phyloP scores from a whole-genome alignment of 768 basidiomycete genomes.

The Galerina marginata region DNA sequence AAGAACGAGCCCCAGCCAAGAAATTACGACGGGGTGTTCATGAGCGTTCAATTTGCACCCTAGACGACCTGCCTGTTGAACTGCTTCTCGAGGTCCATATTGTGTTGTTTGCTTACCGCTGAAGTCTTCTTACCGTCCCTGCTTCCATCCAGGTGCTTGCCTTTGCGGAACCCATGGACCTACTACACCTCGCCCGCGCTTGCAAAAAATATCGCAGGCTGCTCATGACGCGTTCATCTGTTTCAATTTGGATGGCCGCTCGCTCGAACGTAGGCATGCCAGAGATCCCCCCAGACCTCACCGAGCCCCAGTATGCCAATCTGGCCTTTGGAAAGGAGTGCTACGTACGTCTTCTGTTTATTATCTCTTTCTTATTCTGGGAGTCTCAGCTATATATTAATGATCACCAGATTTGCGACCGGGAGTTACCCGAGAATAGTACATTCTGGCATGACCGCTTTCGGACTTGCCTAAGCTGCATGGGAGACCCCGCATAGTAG shows the following conservation, averaged over 20 bases:
- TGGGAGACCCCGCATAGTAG: too few species aligned
- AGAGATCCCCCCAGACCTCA: conserved; percentile 34
- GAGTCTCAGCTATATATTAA: background rate
- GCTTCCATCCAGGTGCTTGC: conserved; percentile 33
- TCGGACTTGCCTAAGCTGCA: too few species aligned
- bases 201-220: conserved; percentile 37
- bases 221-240: conserved; percentile 30
- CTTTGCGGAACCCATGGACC: conserved; percentile 38
- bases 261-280: conserved; percentile 29
- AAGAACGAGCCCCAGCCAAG: too few species aligned
- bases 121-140: too few species aligned
- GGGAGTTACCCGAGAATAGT: background rate
- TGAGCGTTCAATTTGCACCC: too few species aligned
- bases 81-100: too few species aligned
- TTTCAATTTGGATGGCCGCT: conserved; percentile 39
- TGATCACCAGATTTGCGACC: background rate
- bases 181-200: conserved; percentile 41
- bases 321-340: conserved; percentile 32
- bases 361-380: background rate
- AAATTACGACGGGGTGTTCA: too few species aligned
- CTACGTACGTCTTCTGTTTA: conserved; percentile 1
- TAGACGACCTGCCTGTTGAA: too few species aligned
- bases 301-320: conserved; percentile 38
- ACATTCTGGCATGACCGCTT: too few species aligned
- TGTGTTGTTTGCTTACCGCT: too few species aligned